A percentile compares a stretch with the other conserved stretches of the same genome.
phyloP scores from a whole-genome alignment of 257 asterid species.

The Fraxinus quadrangulata region DNA sequence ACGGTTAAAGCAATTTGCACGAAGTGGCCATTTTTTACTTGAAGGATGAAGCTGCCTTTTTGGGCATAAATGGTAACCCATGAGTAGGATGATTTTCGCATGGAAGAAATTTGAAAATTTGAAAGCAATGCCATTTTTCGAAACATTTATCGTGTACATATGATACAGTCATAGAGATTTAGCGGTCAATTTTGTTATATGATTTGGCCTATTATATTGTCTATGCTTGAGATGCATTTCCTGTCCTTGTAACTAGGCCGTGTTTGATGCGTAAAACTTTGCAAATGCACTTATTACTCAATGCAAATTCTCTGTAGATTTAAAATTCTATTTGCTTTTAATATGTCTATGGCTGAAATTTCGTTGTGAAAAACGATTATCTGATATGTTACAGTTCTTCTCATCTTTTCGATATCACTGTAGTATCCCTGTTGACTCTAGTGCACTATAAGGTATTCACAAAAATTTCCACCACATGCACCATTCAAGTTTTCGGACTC shows the following conservation, averaged over 20 bases:
- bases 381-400: too few relatives aligned
- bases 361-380: too few relatives aligned
- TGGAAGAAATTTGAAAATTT: neutral
- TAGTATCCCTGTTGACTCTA: too few relatives aligned
- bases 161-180: neutral
- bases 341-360: neutral
- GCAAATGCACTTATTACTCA: neutral
- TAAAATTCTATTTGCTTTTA: neutral
- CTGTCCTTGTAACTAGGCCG: neutral
- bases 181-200: neutral
- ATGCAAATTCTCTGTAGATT: neutral
- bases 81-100: neutral
- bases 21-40: neutral
- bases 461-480: too few relatives aligned
- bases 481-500: too few relatives aligned
- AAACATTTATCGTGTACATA: too few relatives aligned
- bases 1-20: neutral
- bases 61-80: neutral
- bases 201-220: neutral
- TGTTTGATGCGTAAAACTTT: neutral
- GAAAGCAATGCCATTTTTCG: neutral
- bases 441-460: too few relatives aligned
- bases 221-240: neutral
- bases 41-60: neutral
- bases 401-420: too few relatives aligned